Base-by-base conservation (phyloP, 179 eudicot species). In the Actinidia polygama region DNA sequence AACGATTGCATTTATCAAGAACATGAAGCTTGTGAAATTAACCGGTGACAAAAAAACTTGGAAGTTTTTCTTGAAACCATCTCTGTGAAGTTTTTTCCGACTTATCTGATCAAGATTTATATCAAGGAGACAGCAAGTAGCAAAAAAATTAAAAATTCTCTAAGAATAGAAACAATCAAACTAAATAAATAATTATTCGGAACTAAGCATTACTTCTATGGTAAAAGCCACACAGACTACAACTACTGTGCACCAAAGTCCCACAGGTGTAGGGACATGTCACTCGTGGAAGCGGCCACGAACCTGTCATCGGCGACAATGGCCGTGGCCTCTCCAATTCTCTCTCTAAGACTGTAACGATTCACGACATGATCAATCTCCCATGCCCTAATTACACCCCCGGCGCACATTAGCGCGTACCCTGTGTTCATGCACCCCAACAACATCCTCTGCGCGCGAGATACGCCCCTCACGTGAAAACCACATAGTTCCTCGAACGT, bases 341-440 rank as follows among this genome's bases (percentile, higher is more conserved):
- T 84, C 88, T 97, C 98, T 61, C 89, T 73, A 23, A 95, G 53
- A 16, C 86, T 79, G 78, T 93, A 93, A 85, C 91, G 81, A 78
- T 87, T 77, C 70, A 58, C 88, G 5, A 94, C 98, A 5, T 79
- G 83, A 80, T 90, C 94, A 7, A 81, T 83, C 19, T 88, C 97
- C 98, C 98, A 95, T 9, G 87, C 94, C 78, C 95, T 83, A 8
- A 92, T 54, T 5, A 85, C 85, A 0, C 95, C 98, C 19, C 89
- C 93, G 18, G 49, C 66, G 66, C 88, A 92, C 71, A 95, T 83
- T 23, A 97, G 5, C 14, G 83, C 94, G 54, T 90, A 89, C 81
- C 95, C 94, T n/a, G 76, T 61, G 71, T 97, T 97, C 87, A 91
- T 89, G 80, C 98, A 90, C 54, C 99, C 98, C 11, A 92, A 71